Evolutionary conservation across 208 protist genomes (phyloP), one percentile per base, ranked within the genome.

Genomic region (Histomonas meleagridis): DNA sequence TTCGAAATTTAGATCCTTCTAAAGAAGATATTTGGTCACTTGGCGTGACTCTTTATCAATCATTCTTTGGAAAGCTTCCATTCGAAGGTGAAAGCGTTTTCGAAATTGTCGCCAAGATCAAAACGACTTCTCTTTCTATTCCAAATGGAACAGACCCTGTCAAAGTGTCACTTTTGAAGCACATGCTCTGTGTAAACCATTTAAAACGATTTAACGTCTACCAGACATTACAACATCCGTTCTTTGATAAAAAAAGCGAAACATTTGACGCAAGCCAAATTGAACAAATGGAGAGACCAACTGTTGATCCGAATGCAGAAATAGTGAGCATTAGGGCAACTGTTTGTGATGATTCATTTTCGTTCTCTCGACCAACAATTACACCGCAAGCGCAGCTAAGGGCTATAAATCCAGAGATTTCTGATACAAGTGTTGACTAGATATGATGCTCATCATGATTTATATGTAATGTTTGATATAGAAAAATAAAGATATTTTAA

Each of bases 21-120:
- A 86, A 86, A 86, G 76, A 86, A 86, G 76, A 86, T 86, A 46
- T 86, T 32, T 86, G 76, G 76, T 86, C 76, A 38, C 76, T 86
- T 3, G 76, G 76, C 32, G 76, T 86, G 7, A 86, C 76, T 10
- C 46, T 86, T 51, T 86, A 51, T 55, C 76, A 86, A 46, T n/a
- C 32, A 55, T 16, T 51, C 1, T 86, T 51, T 28, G 16, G 38
- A 9, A 23, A 86, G 28, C 40, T 86, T n/a, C 76, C 76, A 55
- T 86, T 51, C 26, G 76, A 86, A 38, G 76, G 76, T 2, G 76
- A 86, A 26, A 86, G 16, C 18, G n/a, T 86, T 46, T 86, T 86
- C 46, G 76, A 86, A 55, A 86, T 86, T 46, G 46, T 86, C 9
- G 0, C 18, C 0, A 46, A 86, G n/a, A 86, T 86, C 9, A 86